phyloP scores from a whole-genome alignment of 441 rosid species.

The Gossypium laxum region DNA sequence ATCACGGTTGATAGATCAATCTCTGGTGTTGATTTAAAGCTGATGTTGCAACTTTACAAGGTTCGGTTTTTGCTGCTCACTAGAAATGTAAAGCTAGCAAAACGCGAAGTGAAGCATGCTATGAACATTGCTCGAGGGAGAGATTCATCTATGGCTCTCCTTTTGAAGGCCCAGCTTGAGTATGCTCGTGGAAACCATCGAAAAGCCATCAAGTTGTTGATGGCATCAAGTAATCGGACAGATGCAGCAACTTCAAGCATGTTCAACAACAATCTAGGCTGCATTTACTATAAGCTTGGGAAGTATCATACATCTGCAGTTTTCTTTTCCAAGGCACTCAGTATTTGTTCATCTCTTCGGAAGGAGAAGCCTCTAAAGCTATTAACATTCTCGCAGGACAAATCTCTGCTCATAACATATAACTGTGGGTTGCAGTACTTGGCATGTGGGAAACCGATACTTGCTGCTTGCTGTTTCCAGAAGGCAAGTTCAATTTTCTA shows the following conservation, averaged over 20 bases:
- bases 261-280: conserved; percentile 83
- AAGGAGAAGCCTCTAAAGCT: conserved; percentile 65
- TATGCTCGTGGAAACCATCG: conserved; percentile 83
- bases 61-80: conserved; percentile 75
- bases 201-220: conserved; percentile 81
- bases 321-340: conserved; percentile 70
- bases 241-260: conserved; percentile 64
- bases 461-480: conserved; percentile 80
- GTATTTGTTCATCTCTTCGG: conserved; percentile 49
- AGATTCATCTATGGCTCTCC: conserved; percentile 80
- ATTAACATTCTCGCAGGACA: conserved; percentile 67
- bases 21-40: conserved; percentile 65
- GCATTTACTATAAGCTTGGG: conserved; percentile 77
- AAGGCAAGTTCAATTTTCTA: conserved; percentile 62
- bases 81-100: conserved; percentile 81
- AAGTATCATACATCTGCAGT: conserved; percentile 55
- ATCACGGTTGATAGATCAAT: conserved; percentile 41
- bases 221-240: conserved; percentile 62
- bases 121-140: conserved; percentile 79
- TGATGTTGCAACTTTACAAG: conserved; percentile 83
- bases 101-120: conserved; percentile 94
- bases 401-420: conserved; percentile 67
- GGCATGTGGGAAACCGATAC: conserved; percentile 75
- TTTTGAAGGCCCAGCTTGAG: conserved; percentile 93
- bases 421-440: conserved; percentile 77